Conservation (phyloP, 2,329 filamentous ascomycete species). For the Gyromitra esculenta region DNA sequence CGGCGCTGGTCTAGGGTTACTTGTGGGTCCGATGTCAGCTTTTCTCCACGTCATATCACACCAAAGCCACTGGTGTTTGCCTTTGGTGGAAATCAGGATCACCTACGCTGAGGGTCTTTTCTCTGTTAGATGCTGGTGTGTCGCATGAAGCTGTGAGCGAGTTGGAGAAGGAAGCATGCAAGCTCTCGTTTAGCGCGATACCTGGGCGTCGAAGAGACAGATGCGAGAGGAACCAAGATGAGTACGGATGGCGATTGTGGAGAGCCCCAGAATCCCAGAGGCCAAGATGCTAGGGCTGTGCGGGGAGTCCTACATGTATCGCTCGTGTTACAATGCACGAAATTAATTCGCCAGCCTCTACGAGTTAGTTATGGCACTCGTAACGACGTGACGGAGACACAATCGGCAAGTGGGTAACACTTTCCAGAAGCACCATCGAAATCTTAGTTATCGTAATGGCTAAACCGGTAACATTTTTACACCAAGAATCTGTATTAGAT, state of each 20-base stretch:
- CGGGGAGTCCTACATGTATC: constrained; percentile 12
- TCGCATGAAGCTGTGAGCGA: constrained; percentile 23
- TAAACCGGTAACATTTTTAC: neutral
- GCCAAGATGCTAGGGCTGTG: constrained; percentile 33
- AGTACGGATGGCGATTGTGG: neutral
- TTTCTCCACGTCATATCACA: constrained; percentile 21
- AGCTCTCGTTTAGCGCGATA: neutral
- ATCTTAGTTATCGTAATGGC: neutral
- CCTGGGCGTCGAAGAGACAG: neutral
- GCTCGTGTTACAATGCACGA: neutral
- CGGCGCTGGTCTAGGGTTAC: neutral
- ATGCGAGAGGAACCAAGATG: neutral
- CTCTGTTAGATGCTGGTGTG: constrained; percentile 6
- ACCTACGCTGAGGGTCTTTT: constrained; percentile 1
- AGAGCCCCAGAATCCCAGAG: neutral
- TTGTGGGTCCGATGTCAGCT: constrained; percentile 30
- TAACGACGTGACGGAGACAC: neutral
- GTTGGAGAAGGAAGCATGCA: neutral
- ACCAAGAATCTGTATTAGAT: too few relatives aligned
- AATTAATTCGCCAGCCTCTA: neutral
- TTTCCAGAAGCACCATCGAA: constrained; percentile 46
- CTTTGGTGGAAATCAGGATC: neutral
- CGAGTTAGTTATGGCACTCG: neutral
- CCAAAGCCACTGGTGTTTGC: neutral
- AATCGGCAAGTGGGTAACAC: too few relatives aligned